Conservation (phyloP, 768 basidiomycete species). For the Lentinula detonsa region DNA sequence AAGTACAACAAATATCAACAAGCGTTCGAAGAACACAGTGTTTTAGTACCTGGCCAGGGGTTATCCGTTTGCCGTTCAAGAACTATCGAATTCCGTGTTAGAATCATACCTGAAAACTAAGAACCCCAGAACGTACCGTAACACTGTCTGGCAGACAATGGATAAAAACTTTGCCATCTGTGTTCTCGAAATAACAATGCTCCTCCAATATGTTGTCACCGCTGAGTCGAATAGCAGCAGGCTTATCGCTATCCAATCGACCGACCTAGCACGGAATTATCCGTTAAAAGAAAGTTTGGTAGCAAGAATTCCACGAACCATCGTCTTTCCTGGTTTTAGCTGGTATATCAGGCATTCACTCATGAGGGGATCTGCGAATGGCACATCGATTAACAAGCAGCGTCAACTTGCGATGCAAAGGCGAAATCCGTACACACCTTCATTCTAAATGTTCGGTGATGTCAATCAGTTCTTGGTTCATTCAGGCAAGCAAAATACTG, state of each 20-base stretch:
- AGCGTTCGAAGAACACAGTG: background rate
- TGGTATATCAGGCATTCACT: conserved; percentile 94
- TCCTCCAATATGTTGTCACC: conserved; percentile 89
- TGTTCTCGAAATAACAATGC: conserved; percentile 89
- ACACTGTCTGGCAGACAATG: conserved; percentile 75
- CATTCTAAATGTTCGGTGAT: conserved; percentile 40
- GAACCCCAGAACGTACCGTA: conserved; percentile 49
- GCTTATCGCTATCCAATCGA: conserved; percentile 75
- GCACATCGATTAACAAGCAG: background rate
- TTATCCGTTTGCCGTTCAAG: conserved; percentile 87
- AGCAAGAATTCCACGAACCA: conserved; percentile 36
- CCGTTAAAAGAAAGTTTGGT: background rate
- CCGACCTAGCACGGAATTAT: conserved; percentile 53
- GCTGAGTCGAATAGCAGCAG: conserved; percentile 86
- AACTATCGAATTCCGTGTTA: conserved; percentile 43
- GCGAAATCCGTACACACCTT: conserved; percentile 40
- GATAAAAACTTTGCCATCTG: conserved; percentile 77
- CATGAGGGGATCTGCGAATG: conserved; percentile 79
- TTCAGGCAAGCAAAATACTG: conserved; percentile 24
- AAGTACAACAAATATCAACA: conserved; percentile 3
- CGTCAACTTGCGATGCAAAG: background rate
- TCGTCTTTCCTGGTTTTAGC: conserved; percentile 78
- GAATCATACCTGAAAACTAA: background rate
- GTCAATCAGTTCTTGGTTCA: background rate
- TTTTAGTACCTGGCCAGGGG: conserved; percentile 61